Conservation (phyloP, 805 yeast species). For the Kazachstania bromeliacearum region DNA sequence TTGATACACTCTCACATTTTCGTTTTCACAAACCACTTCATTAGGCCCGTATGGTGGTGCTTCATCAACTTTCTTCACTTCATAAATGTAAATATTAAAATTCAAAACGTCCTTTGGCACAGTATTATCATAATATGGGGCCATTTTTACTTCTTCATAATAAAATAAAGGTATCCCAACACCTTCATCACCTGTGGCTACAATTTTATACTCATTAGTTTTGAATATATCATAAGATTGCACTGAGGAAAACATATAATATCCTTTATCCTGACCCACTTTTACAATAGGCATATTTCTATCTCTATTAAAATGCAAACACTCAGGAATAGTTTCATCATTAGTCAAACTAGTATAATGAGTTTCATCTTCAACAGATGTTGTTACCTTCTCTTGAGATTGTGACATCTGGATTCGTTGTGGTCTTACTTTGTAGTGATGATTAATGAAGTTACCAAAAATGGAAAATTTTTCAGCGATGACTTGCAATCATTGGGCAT, state of each 20-base stretch:
- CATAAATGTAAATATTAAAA: conserved; percentile 8
- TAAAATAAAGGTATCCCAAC: conserved; percentile 14
- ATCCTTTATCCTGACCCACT: conserved; percentile 5
- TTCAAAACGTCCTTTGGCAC: neutral
- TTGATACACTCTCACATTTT: conserved; percentile 6
- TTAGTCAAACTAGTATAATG: neutral
- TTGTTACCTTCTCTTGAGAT: too few species aligned
- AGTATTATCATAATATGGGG: neutral
- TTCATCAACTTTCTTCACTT: conserved; percentile 3
- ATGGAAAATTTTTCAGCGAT: too few species aligned
- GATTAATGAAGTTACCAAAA: too few species aligned
- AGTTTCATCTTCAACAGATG: too few species aligned
- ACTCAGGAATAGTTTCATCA: neutral
- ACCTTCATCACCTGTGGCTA: conserved; percentile 9
- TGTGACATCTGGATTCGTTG: too few species aligned
- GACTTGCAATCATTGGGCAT: too few species aligned
- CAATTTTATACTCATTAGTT: conserved; percentile 2
- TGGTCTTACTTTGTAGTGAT: too few species aligned
- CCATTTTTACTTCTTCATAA: conserved; percentile 1
- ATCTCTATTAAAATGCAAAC: conserved; percentile 6
- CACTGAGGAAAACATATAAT: conserved; percentile 10
- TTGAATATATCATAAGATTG: conserved; percentile 12
- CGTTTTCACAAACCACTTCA: conserved; percentile 5
- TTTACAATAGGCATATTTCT: conserved; percentile 7
- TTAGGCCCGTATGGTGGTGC: conserved; percentile 10